Conservation (phyloP, 176 grass and related monocot genomes). For the Triticum timopheevii region DNA sequence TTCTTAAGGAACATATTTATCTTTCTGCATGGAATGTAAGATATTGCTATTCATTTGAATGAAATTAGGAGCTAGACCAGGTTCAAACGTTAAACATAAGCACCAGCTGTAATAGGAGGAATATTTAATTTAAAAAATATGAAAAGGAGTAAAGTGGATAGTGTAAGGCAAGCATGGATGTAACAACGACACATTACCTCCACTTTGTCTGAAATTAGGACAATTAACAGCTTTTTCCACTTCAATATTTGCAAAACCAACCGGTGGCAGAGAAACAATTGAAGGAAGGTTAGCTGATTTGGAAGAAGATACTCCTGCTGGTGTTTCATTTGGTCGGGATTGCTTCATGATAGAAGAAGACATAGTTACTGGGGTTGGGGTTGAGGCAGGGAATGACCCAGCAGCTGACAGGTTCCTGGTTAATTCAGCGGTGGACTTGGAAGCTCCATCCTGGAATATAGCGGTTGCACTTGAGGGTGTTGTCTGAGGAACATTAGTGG, state of each 20-base stretch:
- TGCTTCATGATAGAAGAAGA: constrained; percentile 36
- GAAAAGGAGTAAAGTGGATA: background rate
- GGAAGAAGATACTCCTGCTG: constrained; percentile 8
- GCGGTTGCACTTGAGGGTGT: background rate
- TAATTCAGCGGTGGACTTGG: constrained; percentile 23
- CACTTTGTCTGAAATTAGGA: constrained; percentile 34
- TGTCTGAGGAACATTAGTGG: constrained; percentile 35
- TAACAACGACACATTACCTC: constrained; percentile 38
- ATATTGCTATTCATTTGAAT: background rate
- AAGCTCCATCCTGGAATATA: constrained; percentile 34
- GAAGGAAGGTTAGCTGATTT: constrained; percentile 28
- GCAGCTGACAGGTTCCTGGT: constrained; percentile 12
- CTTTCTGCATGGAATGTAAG: background rate
- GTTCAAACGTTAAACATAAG: background rate
- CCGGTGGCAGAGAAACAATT: constrained; percentile 26
- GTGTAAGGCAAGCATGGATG: background rate
- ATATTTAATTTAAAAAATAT: background rate
- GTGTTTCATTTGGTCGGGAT: constrained; percentile 40
- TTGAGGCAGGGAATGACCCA: constrained; percentile 8
- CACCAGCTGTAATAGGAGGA: background rate
- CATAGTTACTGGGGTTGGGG: background rate
- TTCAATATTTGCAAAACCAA: constrained; percentile 34
- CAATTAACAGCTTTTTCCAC: constrained; percentile 29
- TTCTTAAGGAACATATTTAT: constrained; percentile 10
- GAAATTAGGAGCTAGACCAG: background rate